Evolutionary conservation across 208 protist species (phyloP).

Genomic region (Leishmania major): DNA sequence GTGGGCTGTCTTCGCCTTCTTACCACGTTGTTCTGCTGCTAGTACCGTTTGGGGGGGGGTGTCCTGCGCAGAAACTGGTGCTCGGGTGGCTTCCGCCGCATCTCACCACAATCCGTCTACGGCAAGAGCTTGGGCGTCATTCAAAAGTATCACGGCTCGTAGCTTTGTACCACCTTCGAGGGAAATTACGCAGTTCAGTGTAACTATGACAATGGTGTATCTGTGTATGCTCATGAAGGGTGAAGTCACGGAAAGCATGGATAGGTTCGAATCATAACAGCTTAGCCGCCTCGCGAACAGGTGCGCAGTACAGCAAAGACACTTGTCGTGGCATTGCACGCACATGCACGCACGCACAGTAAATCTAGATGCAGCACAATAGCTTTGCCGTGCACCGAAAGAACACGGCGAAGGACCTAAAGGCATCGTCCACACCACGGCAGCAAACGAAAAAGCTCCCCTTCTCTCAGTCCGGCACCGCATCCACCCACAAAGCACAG

Average conservation of each 20-base stretch:
- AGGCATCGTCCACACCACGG: constrained; percentile 15
- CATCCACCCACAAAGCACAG: neutral
- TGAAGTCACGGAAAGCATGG: constrained; percentile 34
- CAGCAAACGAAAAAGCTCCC: neutral
- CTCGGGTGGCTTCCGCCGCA: neutral
- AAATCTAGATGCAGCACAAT: constrained; percentile 34
- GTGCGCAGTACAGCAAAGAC: neutral
- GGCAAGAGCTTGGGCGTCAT: neutral
- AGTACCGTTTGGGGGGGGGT: neutral
- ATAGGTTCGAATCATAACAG: constrained; percentile 28
- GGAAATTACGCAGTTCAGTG: neutral
- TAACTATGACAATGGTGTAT: constrained; percentile 38
- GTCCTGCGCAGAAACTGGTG: neutral
- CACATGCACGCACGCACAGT: constrained; percentile 14
- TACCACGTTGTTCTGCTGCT: neutral
- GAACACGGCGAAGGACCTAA: constrained; percentile 32
- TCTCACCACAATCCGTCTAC: neutral
- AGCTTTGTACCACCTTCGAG: neutral
- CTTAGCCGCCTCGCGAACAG: neutral
- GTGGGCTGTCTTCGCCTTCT: neutral
- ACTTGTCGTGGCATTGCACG: neutral
- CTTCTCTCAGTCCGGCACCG: neutral
- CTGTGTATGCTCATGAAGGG: constrained; percentile 28
- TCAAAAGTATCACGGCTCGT: neutral
- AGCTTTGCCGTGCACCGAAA: constrained; percentile 21